Percentiles rank a stretch among this genome's conserved stretches.
These are phyloP conservation scores for Saturnispora saitoi DNA, from an alignment of 805 yeast genomes.

Conservation along the genomic window DNA sequence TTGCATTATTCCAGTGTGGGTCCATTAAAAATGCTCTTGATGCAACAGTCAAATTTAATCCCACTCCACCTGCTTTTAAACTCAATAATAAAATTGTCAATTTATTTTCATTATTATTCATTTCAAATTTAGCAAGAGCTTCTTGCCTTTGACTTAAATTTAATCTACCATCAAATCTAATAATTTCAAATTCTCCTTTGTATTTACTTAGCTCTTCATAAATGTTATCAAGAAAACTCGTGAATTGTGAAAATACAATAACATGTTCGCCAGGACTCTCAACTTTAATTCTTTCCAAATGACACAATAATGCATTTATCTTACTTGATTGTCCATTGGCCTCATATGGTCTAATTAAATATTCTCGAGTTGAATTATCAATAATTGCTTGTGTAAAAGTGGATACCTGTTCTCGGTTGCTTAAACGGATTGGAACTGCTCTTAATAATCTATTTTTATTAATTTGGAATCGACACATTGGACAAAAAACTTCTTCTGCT, in stretches of 20 bases:
- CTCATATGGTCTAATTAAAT: conserved; percentile 33
- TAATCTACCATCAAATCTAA: conserved; percentile 79
- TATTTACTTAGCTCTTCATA: conserved; percentile 46
- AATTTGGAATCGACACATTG: conserved; percentile 60
- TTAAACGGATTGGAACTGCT: conserved; percentile 19
- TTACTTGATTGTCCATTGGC: conserved; percentile 61
- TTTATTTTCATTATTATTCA: conserved; percentile 19
- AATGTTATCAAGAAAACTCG: conserved; percentile 69
- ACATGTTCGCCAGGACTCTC: conserved; percentile 60
- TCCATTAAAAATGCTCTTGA: conserved; percentile 85
- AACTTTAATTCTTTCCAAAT: conserved; percentile 44
- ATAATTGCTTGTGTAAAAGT: conserved; percentile 6
- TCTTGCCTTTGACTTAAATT: conserved; percentile 54
- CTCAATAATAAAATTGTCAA: conserved; percentile 53
- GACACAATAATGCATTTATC: conserved; percentile 56
- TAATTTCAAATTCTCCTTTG: conserved; percentile 41
- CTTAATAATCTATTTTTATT: conserved; percentile 41
- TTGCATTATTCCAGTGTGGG: conserved; percentile 96
- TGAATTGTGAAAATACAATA: conserved; percentile 87
- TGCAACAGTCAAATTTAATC: conserved; percentile 78
- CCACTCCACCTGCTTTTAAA: conserved; percentile 91
- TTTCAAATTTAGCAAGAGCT: conserved; percentile 49
- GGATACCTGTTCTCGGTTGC: conserved; percentile 2
- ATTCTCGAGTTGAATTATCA: conserved; percentile 14
- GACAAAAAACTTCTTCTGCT: conserved; percentile 50